These are phyloP conservation scores for Fagus sylvatica DNA, from an alignment of 306 rosid species.

Conservation along the genomic window DNA sequence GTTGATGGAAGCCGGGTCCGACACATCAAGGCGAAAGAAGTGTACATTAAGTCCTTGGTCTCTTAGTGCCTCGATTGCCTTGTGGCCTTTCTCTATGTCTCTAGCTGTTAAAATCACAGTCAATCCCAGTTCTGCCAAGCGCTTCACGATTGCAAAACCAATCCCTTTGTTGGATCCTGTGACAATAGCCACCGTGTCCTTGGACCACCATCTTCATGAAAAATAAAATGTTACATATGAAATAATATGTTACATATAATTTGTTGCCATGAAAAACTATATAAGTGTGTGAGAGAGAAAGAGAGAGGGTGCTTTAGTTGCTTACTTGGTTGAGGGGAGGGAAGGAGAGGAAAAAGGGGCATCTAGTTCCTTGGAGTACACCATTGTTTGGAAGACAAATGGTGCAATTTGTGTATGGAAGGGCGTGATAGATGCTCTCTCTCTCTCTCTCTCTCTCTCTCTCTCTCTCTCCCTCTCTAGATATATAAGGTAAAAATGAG, in stretches of 20 bases:
- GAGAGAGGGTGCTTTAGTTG: neutral
- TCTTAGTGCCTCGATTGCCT: constrained; percentile 43
- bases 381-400: neutral
- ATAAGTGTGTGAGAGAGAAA: neutral
- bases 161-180: constrained; percentile 91
- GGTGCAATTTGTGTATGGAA: neutral
- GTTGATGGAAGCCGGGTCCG: constrained; percentile 61
- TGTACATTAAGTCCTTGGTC: constrained; percentile 47
- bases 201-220: constrained; percentile 80
- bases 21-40: constrained; percentile 61
- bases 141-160: constrained; percentile 74
- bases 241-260: neutral
- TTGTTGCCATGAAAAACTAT: neutral
- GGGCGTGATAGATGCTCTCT: neutral
- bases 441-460: too few relatives aligned
- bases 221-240: neutral
- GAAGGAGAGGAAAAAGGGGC: constrained; percentile 20
- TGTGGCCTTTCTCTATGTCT: constrained; percentile 52
- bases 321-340: constrained; percentile 28
- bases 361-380: constrained; percentile 23
- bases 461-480: too few relatives aligned
- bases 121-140: constrained; percentile 60
- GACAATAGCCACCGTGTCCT: constrained; percentile 73
- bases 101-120: constrained; percentile 74
- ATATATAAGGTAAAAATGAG: neutral